Percentiles rank a stretch among this genome's conserved stretches.
Evolutionary conservation across 2,329 filamentous ascomycete genomes (phyloP).

Genomic region (Ascosphaera apis): DNA sequence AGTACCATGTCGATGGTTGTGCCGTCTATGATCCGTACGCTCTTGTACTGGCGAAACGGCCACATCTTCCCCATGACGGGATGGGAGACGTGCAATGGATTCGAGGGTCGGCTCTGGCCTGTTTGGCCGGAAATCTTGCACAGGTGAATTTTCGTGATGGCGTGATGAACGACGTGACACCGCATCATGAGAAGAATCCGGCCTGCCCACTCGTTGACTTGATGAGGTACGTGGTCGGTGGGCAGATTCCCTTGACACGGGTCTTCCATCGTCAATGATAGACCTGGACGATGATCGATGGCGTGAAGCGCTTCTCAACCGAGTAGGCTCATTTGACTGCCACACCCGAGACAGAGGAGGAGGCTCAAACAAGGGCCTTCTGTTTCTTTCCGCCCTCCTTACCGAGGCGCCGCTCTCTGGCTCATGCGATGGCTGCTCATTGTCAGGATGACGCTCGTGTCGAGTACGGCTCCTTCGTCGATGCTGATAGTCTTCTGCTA

Average conservation of each 20-base stretch:
- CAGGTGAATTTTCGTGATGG: too few relatives aligned
- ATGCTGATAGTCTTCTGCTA: constrained; percentile 67
- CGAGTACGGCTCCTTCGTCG: constrained; percentile 31
- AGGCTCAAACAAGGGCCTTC: neutral
- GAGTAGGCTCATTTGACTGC: neutral
- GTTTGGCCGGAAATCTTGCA: too few relatives aligned
- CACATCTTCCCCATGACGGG: neutral
- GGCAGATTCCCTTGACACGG: neutral
- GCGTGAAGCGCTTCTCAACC: neutral
- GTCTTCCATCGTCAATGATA: neutral
- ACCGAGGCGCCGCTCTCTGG: constrained; percentile 15
- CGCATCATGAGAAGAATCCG: neutral
- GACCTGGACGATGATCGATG: neutral
- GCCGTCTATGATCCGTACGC: neutral
- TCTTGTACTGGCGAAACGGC: neutral
- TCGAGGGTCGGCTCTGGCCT: too few relatives aligned
- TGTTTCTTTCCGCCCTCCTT: neutral
- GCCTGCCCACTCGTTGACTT: neutral
- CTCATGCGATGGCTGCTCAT: constrained; percentile 14
- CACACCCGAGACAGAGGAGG: neutral
- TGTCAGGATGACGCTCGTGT: constrained; percentile 14
- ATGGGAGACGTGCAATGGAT: too few relatives aligned
- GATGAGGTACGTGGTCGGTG: neutral
- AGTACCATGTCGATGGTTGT: neutral
- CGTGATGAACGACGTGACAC: neutral